These are phyloP conservation scores for Hypsizygus ulmarius DNA, from an alignment of 1,284 basidiomycete species.

Conservation along the genomic window DNA sequence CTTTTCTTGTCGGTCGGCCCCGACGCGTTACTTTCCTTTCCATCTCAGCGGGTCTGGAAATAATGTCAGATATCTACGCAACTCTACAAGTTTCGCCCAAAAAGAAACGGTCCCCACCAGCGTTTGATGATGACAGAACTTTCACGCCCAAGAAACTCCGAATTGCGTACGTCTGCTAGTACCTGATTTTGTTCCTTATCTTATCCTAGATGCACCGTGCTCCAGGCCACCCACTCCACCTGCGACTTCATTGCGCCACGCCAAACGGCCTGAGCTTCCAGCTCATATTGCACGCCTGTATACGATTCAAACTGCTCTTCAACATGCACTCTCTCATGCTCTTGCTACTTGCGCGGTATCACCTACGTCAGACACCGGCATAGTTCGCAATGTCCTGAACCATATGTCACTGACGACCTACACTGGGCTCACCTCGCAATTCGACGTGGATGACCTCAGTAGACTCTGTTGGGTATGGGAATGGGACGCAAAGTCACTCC, in stretches of 20 bases:
- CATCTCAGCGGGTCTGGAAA: constrained; percentile 6
- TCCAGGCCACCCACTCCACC: constrained; percentile 57
- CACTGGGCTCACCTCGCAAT: constrained; percentile 58
- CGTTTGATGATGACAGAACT: constrained; percentile 49
- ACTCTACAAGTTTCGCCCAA: constrained; percentile 59
- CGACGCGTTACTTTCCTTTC: constrained; percentile 5
- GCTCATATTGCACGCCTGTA: constrained; percentile 57
- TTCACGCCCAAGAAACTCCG: constrained; percentile 69
- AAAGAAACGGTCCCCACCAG: constrained; percentile 57
- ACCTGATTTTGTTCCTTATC: constrained; percentile 8
- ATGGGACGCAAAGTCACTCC: constrained; percentile 60
- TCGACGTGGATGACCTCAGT: constrained; percentile 63
- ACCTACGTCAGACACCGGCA: constrained; percentile 71
- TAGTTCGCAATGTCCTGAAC: constrained; percentile 75
- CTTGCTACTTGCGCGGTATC: constrained; percentile 76
- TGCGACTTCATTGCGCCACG: constrained; percentile 39
- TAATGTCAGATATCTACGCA: constrained; percentile 63
- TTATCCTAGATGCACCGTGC: background rate
- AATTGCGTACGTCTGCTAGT: constrained; percentile 42
- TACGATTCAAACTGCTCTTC: constrained; percentile 62
- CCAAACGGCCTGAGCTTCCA: constrained; percentile 41
- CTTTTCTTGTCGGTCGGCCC: background rate
- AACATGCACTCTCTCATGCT: constrained; percentile 78
- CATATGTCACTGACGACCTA: constrained; percentile 70
- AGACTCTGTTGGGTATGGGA: constrained; percentile 87